Evolutionary conservation across 148 eudicot species (phyloP).

Genomic region (Persicaria tinctoria): DNA sequence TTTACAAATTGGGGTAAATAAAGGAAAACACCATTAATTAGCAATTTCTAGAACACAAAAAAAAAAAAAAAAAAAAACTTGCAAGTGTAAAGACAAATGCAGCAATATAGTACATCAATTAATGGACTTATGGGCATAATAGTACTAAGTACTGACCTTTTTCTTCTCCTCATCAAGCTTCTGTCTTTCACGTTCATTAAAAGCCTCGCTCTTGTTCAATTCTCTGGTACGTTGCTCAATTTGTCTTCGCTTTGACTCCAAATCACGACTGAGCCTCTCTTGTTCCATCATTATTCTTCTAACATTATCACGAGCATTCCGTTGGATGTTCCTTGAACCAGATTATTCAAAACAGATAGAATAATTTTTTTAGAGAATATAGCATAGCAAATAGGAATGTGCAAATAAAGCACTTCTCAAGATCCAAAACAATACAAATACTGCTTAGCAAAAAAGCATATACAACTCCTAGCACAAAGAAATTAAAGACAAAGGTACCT

Average conservation of each 20-base stretch:
- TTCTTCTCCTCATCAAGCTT: slow-evolving; percentile 78
- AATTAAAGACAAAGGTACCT: not conserved
- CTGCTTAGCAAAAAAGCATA: not conserved
- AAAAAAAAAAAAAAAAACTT: no score
- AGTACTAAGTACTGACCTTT: slow-evolving; percentile 34
- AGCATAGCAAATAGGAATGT: no score
- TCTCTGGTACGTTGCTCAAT: slow-evolving; percentile 62
- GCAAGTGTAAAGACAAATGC: no score
- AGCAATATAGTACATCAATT: no score
- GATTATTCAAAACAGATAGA: not conserved
- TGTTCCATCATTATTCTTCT: slow-evolving; percentile 55
- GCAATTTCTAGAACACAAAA: no score
- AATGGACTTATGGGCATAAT: no score
- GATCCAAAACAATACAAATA: no score
- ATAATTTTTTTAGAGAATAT: no score
- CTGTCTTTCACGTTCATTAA: slow-evolving; percentile 69
- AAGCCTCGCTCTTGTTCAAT: slow-evolving; percentile 56
- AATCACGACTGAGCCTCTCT: slow-evolving; percentile 51
- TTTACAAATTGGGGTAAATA: no score
- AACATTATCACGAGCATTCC: slow-evolving; percentile 46
- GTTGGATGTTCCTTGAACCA: slow-evolving; percentile 81
- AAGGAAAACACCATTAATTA: no score
- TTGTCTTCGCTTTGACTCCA: slow-evolving; percentile 49
- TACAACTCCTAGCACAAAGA: not conserved
- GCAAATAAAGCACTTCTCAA: no score